These are phyloP conservation scores for Aspergillus ibericus DNA, from an alignment of 2,329 filamentous ascomycete genomes.

Conservation along the genomic window DNA sequence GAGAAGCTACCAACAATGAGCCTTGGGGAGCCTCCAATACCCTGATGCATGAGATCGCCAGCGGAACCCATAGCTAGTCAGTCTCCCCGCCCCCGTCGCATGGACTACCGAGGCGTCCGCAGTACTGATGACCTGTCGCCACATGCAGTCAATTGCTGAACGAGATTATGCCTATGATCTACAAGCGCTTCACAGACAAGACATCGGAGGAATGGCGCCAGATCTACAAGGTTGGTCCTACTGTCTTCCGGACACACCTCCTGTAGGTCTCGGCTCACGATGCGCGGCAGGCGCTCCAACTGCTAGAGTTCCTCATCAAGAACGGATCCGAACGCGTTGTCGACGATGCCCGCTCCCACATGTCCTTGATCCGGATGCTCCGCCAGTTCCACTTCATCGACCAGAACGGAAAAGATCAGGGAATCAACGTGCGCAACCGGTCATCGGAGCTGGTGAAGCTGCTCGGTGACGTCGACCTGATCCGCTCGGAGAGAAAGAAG, in stretches of 20 bases:
- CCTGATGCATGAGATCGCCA: constrained; percentile 96
- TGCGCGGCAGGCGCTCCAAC: constrained; percentile 67
- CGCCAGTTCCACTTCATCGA: constrained; percentile 98
- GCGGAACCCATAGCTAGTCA: constrained; percentile 97
- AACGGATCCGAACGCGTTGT: constrained; percentile 97
- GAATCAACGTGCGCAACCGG: constrained; percentile 93
- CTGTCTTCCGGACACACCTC: background rate
- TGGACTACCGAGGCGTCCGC: background rate
- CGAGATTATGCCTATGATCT: constrained; percentile 99
- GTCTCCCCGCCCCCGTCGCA: constrained; percentile 37
- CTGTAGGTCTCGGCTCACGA: background rate
- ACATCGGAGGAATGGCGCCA: constrained; percentile 97
- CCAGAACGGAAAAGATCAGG: constrained; percentile 95
- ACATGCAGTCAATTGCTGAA: constrained; percentile 80
- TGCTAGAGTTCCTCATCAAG: constrained; percentile 96
- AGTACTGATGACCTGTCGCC: constrained; percentile 16
- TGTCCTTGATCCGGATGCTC: constrained; percentile 96
- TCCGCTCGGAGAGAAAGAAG: constrained; percentile 74
- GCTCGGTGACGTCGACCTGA: constrained; percentile 67
- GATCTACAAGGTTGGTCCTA: constrained; percentile 79
- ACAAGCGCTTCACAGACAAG: constrained; percentile 98
- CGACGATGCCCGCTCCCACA: constrained; percentile 91
- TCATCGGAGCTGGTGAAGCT: constrained; percentile 94
- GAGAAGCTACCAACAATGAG: constrained; percentile 98
- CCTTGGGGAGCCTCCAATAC: constrained; percentile 87